A percentile compares a stretch with the other conserved stretches of the same genome.
Conservation (phyloP, 1,284 basidiomycete genomes). For the Apiotrichum gracile region DNA sequence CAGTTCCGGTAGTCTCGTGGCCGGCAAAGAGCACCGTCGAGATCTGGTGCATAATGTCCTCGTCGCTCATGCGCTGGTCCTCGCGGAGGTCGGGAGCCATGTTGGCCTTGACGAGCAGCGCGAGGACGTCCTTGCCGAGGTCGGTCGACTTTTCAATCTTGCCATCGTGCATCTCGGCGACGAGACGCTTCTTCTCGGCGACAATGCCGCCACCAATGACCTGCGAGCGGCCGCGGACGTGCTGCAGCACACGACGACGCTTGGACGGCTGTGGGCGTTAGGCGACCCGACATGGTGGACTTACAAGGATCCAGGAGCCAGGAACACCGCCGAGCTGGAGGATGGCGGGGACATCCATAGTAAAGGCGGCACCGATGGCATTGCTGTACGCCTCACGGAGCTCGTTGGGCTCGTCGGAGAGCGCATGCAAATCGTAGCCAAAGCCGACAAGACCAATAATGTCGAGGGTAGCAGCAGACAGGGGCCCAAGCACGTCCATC, state of each 20-base stretch:
- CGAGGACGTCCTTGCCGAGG: slow-evolving; percentile 46
- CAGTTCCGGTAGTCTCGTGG: slow-evolving; percentile 69
- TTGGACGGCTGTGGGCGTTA: neutral
- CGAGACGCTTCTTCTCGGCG: neutral
- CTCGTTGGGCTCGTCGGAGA: slow-evolving; percentile 49
- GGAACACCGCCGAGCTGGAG: neutral
- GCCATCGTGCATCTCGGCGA: neutral
- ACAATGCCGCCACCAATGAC: neutral
- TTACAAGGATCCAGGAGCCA: neutral
- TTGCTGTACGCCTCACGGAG: slow-evolving; percentile 50
- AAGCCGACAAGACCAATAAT: slow-evolving; percentile 63
- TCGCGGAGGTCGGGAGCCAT: slow-evolving; percentile 53
- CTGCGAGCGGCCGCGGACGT: neutral
- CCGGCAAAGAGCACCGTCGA: slow-evolving; percentile 64
- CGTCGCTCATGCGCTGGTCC: slow-evolving; percentile 57
- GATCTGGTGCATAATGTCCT: slow-evolving; percentile 67
- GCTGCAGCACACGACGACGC: neutral
- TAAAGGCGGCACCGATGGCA: slow-evolving; percentile 51
- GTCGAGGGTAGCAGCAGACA: slow-evolving; percentile 57
- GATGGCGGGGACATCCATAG: neutral
- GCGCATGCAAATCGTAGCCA: slow-evolving; percentile 56
- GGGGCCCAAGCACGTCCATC: slow-evolving; percentile 2
- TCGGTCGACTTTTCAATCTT: slow-evolving; percentile 47
- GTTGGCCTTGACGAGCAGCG: slow-evolving; percentile 58
- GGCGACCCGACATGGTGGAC: neutral